Conservation (phyloP, 768 basidiomycete genomes). For the Clitopilus passeckerianus region DNA sequence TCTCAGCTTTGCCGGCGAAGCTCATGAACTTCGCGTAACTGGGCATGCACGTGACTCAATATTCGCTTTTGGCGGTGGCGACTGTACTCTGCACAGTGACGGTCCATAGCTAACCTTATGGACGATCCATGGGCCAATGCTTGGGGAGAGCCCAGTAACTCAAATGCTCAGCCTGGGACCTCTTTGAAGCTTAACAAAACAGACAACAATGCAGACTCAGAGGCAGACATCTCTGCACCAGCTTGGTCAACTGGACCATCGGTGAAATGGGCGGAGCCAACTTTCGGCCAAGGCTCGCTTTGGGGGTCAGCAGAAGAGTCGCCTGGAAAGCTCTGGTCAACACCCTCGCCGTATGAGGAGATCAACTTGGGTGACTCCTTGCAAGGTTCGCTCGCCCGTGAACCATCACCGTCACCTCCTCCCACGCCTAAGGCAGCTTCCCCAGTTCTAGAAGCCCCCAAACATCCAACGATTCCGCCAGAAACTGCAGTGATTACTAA, state of each 20-base stretch:
- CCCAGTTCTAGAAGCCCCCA: conserved; percentile 7
- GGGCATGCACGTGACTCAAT: not conserved
- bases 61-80: not conserved
- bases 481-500: not conserved
- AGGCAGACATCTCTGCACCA: conserved; percentile 52
- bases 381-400: conserved; percentile 3
- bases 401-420: not conserved
- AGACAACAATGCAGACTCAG: conserved; percentile 21
- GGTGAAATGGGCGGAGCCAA: conserved; percentile 43
- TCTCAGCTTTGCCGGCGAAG: not conserved
- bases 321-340: not conserved
- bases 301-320: conserved; percentile 34
- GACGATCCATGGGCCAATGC: conserved; percentile 77
- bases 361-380: conserved; percentile 28
- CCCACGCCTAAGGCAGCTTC: not conserved
- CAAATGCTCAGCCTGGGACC: conserved; percentile 2
- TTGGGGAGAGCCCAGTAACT: conserved; percentile 49
- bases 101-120: conserved; percentile 29
- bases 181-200: conserved; percentile 3
- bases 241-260: conserved; percentile 49
- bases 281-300: conserved; percentile 29
- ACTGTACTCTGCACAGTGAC: not conserved
- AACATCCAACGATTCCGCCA: conserved; percentile 6
- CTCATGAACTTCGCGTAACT: not conserved
- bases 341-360: conserved; percentile 33